Evolutionary conservation across 140 eudicot species (phyloP), one percentile per base, ranked within the genome.

Genomic region (Erigeron philadelphicus): DNA sequence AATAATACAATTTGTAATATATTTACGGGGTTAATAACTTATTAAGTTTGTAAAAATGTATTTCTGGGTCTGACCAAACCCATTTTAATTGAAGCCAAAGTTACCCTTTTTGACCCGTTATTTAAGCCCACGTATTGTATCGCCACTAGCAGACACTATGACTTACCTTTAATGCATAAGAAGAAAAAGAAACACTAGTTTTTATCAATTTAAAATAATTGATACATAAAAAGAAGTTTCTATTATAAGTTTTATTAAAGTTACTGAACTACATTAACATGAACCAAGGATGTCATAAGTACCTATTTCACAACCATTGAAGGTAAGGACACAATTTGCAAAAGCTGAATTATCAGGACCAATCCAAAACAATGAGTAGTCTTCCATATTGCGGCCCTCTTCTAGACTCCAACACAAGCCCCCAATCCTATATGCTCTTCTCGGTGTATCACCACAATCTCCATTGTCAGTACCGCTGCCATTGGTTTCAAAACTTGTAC

Each of bases 231-330:
- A 50, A 13, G 10, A 59, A 8, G 18, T 46, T 58, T 38, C 8
- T 25, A 67, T 58, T 16, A 6, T 25, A 55, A 7, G 3, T 59
- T 16, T 35, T 9, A 31, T 6, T 2, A n/a, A 69, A 19, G 50
- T 11, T 10, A 3, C 40, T 3, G 1, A 54, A 41, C 23, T 21
- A 16, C 66, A 66, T 46, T 3, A 61, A 69, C 15, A 45, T 46
- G 50, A 47, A 45, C 9, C 11, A 72, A 13, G 10, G 31, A 63
- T 43, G 38, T 10, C 42, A 31, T 23, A 43, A 9, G 72, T 84
- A 94, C 99, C 99, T 81, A 89, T 89, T 70, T 94, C 97, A 75
- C 95, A 94, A 61, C 81, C 58, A 68, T 89, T 94, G 74, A 84
- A 94, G 31, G 94, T 89, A 81, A 94, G 81, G 61, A 87, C 89